These are phyloP conservation scores for Capsella bursapastoris DNA, from an alignment of 345 rosid genomes.

Conservation along the genomic window DNA sequence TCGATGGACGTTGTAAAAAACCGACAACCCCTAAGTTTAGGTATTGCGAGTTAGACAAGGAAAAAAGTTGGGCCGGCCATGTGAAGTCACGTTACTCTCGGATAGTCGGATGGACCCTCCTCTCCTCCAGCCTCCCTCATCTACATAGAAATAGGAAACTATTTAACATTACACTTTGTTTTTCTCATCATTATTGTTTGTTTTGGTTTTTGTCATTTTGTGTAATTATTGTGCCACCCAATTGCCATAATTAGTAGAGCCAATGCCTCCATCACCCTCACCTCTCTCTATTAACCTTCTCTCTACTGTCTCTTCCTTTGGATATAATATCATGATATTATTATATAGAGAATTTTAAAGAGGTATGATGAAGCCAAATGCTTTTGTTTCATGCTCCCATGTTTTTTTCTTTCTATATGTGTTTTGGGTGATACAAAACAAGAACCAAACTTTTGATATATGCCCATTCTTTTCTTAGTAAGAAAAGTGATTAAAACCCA, in stretches of 20 bases:
- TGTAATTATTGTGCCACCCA: slow-evolving; percentile 42
- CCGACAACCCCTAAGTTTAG: slow-evolving; percentile 22
- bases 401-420: slow-evolving; percentile 15
- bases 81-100: slow-evolving; percentile 41
- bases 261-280: slow-evolving; percentile 39
- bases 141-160: slow-evolving; percentile 22
- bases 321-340: slow-evolving; percentile 11
- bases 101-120: slow-evolving; percentile 40
- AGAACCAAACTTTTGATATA: not conserved
- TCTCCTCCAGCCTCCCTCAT: not conserved
- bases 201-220: slow-evolving; percentile 35
- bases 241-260: slow-evolving; percentile 38
- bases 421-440: not conserved
- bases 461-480: not conserved
- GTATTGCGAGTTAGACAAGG: slow-evolving; percentile 9
- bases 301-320: slow-evolving; percentile 10
- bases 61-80: slow-evolving; percentile 34
- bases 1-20: not conserved
- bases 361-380: slow-evolving; percentile 17
- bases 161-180: slow-evolving; percentile 17
- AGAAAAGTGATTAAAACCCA: not conserved
- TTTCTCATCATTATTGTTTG: not conserved
- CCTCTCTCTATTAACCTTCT: slow-evolving; percentile 26
- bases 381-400: slow-evolving; percentile 3
- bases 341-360: not conserved